Percentiles rank a stretch among this genome's conserved stretches.
These are phyloP conservation scores for Colletotrichum camelliae DNA, from an alignment of 2,329 filamentous ascomycete genomes.

Conservation along the genomic window DNA sequence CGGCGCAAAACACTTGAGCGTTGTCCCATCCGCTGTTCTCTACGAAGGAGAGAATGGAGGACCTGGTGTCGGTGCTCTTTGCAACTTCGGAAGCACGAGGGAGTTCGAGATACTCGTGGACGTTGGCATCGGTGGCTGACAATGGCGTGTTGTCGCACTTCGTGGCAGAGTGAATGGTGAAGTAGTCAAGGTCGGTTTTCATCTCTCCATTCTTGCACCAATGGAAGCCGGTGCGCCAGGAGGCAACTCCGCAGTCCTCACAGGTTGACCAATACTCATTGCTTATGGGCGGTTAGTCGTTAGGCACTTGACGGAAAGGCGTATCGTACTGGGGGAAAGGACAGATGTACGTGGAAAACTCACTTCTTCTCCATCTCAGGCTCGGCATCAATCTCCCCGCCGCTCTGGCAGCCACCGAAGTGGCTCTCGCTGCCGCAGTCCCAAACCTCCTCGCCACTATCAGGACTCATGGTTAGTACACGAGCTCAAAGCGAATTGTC, in stretches of 20 bases:
- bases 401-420: fast-evolving
- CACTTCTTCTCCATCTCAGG: neutral
- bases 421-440: neutral
- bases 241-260: neutral
- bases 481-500: neutral
- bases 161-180: neutral
- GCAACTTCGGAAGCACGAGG: neutral
- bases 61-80: neutral
- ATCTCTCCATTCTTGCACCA: neutral
- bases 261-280: neutral
- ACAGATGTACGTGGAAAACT: neutral
- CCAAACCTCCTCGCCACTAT: neutral
- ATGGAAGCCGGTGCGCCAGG: neutral
- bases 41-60: neutral
- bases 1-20: neutral
- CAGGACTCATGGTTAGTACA: neutral
- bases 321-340: neutral
- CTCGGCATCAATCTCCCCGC: neutral
- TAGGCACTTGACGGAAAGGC: neutral
- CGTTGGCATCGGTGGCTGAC: neutral
- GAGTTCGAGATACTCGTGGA: neutral
- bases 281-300: neutral
- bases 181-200: neutral
- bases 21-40: neutral
- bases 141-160: neutral